Percentiles rank a stretch among this genome's conserved stretches.
Evolutionary conservation across 83 land plant species (phyloP).

Genomic region (Picea abies): DNA sequence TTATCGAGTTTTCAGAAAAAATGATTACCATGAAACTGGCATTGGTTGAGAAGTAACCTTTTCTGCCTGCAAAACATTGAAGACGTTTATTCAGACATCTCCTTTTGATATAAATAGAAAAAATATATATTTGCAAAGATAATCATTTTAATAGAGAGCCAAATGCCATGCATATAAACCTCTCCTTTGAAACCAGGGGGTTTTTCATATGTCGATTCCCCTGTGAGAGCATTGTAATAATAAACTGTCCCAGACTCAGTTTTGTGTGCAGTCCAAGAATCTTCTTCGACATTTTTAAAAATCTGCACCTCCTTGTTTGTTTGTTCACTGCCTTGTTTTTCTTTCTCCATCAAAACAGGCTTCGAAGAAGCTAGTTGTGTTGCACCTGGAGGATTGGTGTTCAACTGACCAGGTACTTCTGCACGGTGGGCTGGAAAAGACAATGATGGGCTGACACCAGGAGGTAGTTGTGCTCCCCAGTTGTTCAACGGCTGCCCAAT

Average conservation of each 20-base stretch:
- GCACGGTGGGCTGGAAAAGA: constrained; percentile 3
- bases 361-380: neutral
- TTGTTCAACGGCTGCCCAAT: constrained; percentile 21
- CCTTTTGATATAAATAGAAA: neutral
- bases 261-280: constrained; percentile 94
- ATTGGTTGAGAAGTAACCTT: constrained; percentile 70
- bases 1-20: neutral
- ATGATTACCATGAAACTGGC: constrained; percentile 84
- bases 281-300: constrained; percentile 36
- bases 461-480: constrained; percentile 22
- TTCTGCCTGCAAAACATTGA: constrained; percentile 61
- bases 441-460: constrained; percentile 25
- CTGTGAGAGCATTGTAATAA: constrained; percentile 90
- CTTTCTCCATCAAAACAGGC: constrained; percentile 9
- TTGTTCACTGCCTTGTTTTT: constrained; percentile 26
- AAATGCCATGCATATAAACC: constrained; percentile 29
- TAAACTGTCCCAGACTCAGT: constrained; percentile 77
- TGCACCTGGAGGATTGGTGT: neutral
- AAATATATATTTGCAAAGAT: neutral
- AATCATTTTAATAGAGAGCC: neutral
- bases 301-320: constrained; percentile 20
- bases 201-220: constrained; percentile 88
- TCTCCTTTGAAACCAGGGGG: constrained; percentile 82
- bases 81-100: neutral
- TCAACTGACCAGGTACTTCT: constrained; percentile 7